These are phyloP conservation scores for Cryphonectria parasitica DNA, from an alignment of 2,329 filamentous ascomycete genomes.

Conservation along the genomic window DNA sequence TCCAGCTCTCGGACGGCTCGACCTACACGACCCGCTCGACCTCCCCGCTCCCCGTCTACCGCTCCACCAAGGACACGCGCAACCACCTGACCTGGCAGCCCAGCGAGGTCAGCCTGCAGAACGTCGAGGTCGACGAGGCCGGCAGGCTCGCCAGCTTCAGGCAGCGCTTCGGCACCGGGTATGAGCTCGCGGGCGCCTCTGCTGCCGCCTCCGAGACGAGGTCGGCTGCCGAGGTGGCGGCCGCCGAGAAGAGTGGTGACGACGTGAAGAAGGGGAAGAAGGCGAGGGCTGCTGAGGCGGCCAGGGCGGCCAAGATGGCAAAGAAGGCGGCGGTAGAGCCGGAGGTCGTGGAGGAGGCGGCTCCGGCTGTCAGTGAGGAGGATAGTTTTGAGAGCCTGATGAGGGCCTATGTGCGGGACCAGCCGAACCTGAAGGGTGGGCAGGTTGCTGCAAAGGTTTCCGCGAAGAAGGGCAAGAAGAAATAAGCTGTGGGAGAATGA, in stretches of 20 bases:
- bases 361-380: slow-evolving; percentile 30
- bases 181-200: slow-evolving; percentile 62
- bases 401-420: slow-evolving; percentile 50
- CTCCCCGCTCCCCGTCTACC: slow-evolving; percentile 65
- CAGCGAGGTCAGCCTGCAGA: slow-evolving; percentile 75
- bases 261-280: slow-evolving; percentile 29
- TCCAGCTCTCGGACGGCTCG: slow-evolving; percentile 89
- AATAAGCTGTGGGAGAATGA: slow-evolving; percentile 17
- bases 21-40: slow-evolving; percentile 82
- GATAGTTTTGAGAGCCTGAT: slow-evolving; percentile 56
- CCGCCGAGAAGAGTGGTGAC: slow-evolving; percentile 33
- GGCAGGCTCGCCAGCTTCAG: slow-evolving; percentile 87
- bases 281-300: slow-evolving; percentile 33
- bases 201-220: slow-evolving; percentile 33
- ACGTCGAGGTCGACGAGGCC: slow-evolving; percentile 93
- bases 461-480: slow-evolving; percentile 27
- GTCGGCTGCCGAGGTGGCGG: slow-evolving; percentile 32
- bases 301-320: neutral
- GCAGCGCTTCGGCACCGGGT: slow-evolving; percentile 79
- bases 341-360: slow-evolving; percentile 33
- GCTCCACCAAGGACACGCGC: slow-evolving; percentile 76
- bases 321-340: slow-evolving; percentile 32
- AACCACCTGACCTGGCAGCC: slow-evolving; percentile 95
- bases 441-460: slow-evolving; percentile 31
- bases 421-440: slow-evolving; percentile 42